Evolutionary conservation across 139 green algal species (phyloP).

Genomic region (Volvox africanus): DNA sequence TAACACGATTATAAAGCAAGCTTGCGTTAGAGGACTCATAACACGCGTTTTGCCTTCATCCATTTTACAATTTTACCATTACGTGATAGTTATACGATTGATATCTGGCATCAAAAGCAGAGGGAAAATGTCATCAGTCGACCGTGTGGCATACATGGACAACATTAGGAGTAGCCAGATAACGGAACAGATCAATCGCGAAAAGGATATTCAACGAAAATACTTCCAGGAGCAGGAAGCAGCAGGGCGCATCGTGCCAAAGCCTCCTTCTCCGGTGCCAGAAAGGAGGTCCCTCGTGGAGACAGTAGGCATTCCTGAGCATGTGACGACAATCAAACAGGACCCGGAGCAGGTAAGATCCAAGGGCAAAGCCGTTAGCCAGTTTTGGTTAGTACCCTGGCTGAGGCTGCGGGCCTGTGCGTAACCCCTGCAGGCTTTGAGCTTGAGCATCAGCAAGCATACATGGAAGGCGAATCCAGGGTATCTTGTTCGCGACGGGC

Average conservation of each 20-base stretch:
- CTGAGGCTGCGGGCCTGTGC: neutral
- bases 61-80: neutral
- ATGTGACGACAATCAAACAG: conserved; percentile 41
- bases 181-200: conserved; percentile 24
- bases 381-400: too few relatives aligned
- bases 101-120: neutral
- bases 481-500: conserved; percentile 67
- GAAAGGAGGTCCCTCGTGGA: conserved; percentile 38
- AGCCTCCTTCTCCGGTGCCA: conserved; percentile 24
- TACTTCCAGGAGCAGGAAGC: conserved; percentile 57
- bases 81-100: neutral
- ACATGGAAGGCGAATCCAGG: conserved; percentile 64
- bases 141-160: conserved; percentile 38
- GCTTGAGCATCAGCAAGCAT: conserved; percentile 56
- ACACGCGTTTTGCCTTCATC: too few relatives aligned
- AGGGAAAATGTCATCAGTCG: conserved; percentile 28
- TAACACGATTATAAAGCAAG: too few relatives aligned
- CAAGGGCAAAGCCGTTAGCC: neutral
- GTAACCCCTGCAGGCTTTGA: conserved; percentile 23
- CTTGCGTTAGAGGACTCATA: too few relatives aligned
- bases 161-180: neutral
- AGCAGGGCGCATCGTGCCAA: conserved; percentile 45
- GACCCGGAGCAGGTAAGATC: conserved; percentile 48
- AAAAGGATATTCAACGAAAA: conserved; percentile 42
- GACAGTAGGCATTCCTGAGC: conserved; percentile 57